Percentiles rank a stretch among this genome's conserved stretches.
Conservation (phyloP, 345 rosid species). For the Microcos paniculata region DNA sequence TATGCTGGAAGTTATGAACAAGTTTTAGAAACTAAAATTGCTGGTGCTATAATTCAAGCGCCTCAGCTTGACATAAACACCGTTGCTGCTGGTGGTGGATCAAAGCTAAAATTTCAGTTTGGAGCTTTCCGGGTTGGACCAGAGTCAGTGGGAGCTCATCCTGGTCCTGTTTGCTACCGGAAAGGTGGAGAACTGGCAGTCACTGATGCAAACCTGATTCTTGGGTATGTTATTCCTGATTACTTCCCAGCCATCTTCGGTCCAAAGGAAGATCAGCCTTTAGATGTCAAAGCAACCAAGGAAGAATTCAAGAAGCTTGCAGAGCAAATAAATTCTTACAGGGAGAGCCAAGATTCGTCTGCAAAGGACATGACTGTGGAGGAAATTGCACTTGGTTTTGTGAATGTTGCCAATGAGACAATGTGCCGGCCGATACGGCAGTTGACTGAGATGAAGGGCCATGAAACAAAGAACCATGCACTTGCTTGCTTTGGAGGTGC, state of each 20-base stretch:
- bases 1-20: slow-evolving; percentile 97
- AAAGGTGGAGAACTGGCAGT: slow-evolving; percentile 94
- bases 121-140: slow-evolving; percentile 97
- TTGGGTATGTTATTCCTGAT: slow-evolving; percentile 92
- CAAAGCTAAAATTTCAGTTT: slow-evolving; percentile 82
- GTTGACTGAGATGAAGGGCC: slow-evolving; percentile 97
- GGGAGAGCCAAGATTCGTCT: slow-evolving; percentile 73
- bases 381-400: slow-evolving; percentile 88
- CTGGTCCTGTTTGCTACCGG: slow-evolving; percentile 94
- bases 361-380: slow-evolving; percentile 81
- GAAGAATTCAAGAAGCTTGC: slow-evolving; percentile 80
- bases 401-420: slow-evolving; percentile 93
- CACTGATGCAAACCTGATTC: slow-evolving; percentile 87
- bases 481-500: slow-evolving; percentile 99
- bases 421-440: slow-evolving; percentile 98
- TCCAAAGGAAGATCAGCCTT: slow-evolving; percentile 74
- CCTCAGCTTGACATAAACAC: slow-evolving; percentile 98
- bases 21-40: slow-evolving; percentile 97
- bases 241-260: slow-evolving; percentile 95
- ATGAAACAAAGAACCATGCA: slow-evolving; percentile 88
- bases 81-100: slow-evolving; percentile 99
- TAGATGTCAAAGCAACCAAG: slow-evolving; percentile 71
- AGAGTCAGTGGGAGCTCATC: slow-evolving; percentile 97
- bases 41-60: slow-evolving; percentile 94
- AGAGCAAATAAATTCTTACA: slow-evolving; percentile 64